These are phyloP conservation scores for Epichloe brachyelytri DNA, from an alignment of 2,329 filamentous ascomycete genomes.

Conservation along the genomic window DNA sequence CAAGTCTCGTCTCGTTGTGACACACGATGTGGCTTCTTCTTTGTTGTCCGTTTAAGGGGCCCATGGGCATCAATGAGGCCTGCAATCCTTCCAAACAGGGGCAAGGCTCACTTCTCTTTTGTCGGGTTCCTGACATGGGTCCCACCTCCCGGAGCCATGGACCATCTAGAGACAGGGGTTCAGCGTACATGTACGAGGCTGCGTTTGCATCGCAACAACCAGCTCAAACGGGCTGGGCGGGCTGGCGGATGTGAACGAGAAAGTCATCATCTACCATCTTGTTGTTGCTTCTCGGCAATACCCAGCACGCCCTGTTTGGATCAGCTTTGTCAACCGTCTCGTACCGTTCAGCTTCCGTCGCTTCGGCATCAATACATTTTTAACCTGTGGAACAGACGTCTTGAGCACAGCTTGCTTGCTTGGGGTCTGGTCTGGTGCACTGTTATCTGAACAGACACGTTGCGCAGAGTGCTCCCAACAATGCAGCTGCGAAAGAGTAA, in stretches of 20 bases:
- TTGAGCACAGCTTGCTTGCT: background rate
- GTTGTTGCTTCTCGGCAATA: background rate
- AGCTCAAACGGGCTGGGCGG: background rate
- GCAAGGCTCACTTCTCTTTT: slow-evolving; percentile 1
- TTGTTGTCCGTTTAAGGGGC: background rate
- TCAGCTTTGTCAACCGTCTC: background rate
- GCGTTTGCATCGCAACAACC: slow-evolving; percentile 4
- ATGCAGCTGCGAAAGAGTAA: background rate
- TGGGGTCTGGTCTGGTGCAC: background rate
- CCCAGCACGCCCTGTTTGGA: background rate
- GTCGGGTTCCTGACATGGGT: slow-evolving; percentile 8
- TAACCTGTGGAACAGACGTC: background rate
- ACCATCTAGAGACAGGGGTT: slow-evolving; percentile 4
- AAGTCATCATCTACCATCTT: background rate
- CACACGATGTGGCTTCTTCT: background rate
- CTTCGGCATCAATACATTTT: background rate
- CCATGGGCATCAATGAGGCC: slow-evolving; percentile 1
- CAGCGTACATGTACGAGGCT: background rate
- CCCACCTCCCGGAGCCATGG: slow-evolving; percentile 7
- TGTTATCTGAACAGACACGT: background rate
- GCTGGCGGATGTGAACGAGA: background rate
- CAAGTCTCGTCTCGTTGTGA: background rate
- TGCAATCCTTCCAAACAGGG: slow-evolving; percentile 3
- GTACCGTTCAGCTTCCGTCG: background rate
- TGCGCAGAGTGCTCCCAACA: background rate